Base-by-base conservation (phyloP, 805 yeast genomes). In the Maudiozyma saulgeensis region DNA sequence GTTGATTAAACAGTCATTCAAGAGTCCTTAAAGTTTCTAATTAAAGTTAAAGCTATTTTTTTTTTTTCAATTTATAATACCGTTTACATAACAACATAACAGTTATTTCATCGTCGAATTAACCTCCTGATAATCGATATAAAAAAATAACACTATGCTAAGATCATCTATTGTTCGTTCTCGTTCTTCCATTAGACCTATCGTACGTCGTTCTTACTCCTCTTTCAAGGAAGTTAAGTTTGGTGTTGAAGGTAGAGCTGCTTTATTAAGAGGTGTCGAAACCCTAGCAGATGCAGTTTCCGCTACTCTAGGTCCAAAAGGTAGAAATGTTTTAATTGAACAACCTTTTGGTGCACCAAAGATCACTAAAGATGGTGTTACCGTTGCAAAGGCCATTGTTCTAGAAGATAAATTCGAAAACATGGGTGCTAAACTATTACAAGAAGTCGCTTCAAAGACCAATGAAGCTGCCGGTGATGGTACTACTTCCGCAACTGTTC, bases 401-500 rank as follows among this genome's bases (percentile, higher is more conserved):
- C 74, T 93, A 58, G 74, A 84, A 67, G 95, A 93, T 75, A 87
- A 84, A 70, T 91, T 90, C 63, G 98, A 91, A 75, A 91, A 91
- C 72, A 76, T 93, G 76, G 99, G 99, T 52, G 96, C 96, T 50
- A 87, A 87, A 74, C 77, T 91, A 57, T 74, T 91, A 63, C 97
- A 90, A 73, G 98, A 93, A 68, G 97, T 93, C 52, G 96, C 98
- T 41, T 82, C 95, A 60, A 91, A 87, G 79, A 90, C 99, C 62
- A 93, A 93, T 70, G 96, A 91, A 71, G 79, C 85, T 60, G 97
- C 98, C 53, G 99, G 99, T 73, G 99, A 91, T 64, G 99, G 99
- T 71, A 91, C 99, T 56, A 91, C 99, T 38, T 84, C 96, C 43
- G 97, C 98, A 60, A 93, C 98, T 45, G 95, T 91, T 49, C 77